phyloP scores from a whole-genome alignment of 2,329 filamentous ascomycete species.

The Clonostachys sp. region DNA sequence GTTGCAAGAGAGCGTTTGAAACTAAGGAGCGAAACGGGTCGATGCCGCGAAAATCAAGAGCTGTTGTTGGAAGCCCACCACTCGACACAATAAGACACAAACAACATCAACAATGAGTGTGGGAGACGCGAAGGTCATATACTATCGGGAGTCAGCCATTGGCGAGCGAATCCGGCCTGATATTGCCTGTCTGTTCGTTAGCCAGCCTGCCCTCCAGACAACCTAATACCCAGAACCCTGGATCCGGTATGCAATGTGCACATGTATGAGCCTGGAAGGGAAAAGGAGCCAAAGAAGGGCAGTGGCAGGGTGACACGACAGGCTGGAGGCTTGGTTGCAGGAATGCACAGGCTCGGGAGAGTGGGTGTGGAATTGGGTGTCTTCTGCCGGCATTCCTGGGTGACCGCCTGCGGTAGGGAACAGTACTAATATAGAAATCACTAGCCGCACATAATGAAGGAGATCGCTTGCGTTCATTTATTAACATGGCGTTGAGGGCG shows the following conservation, averaged over 20 bases:
- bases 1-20: background rate
- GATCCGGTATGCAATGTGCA: too few relatives aligned
- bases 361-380: background rate
- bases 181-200: too few relatives aligned
- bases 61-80: too few relatives aligned
- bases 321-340: background rate
- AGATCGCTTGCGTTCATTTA: too few relatives aligned
- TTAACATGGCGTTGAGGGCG: background rate
- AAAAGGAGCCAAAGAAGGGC: background rate
- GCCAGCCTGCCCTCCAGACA: too few relatives aligned
- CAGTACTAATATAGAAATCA: too few relatives aligned
- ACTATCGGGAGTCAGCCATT: too few relatives aligned
- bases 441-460: too few relatives aligned
- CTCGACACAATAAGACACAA: background rate
- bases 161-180: too few relatives aligned
- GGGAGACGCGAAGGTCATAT: background rate
- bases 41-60: background rate
- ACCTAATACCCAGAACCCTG: too few relatives aligned
- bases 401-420: too few relatives aligned
- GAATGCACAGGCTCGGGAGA: slow-evolving; percentile 1
- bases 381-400: background rate
- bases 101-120: background rate
- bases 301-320: background rate
- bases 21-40: background rate
- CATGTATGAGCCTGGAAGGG: too few relatives aligned